Evolutionary conservation across 1,139 yeast genomes (phyloP).

Genomic region (Zygotorulaspora mrakii): DNA sequence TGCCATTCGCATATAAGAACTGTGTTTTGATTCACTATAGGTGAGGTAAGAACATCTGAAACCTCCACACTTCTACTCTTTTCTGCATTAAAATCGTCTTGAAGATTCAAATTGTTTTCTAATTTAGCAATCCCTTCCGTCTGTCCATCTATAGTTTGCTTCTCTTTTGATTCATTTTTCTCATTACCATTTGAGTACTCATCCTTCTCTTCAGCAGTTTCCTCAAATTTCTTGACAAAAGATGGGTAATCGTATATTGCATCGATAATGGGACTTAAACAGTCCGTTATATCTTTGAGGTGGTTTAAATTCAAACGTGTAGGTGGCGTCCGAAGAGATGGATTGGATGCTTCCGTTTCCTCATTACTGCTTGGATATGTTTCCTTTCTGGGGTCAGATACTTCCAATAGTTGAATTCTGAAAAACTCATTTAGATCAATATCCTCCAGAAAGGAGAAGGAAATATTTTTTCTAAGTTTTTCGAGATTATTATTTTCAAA

Average conservation of each 20-base stretch:
- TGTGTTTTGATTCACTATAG: slow-evolving; percentile 38
- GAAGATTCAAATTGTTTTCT: too few relatives aligned
- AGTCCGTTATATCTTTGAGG: slow-evolving; percentile 20
- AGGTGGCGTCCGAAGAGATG: slow-evolving; percentile 42
- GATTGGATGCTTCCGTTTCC: slow-evolving; percentile 20
- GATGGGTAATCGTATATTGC: slow-evolving; percentile 27
- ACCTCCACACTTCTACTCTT: too few relatives aligned
- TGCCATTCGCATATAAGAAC: slow-evolving; percentile 76
- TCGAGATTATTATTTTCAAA: slow-evolving; percentile 19
- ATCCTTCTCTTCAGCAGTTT: slow-evolving; percentile 1
- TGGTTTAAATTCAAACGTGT: slow-evolving; percentile 19
- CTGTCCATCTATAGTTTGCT: too few relatives aligned
- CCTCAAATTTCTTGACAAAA: neutral
- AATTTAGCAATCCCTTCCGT: too few relatives aligned
- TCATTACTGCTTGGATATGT: slow-evolving; percentile 8
- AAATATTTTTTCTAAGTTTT: slow-evolving; percentile 14
- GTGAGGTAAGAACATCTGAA: neutral
- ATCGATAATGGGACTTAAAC: slow-evolving; percentile 23
- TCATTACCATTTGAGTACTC: neutral
- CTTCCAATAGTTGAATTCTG: slow-evolving; percentile 41
- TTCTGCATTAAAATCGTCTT: too few relatives aligned
- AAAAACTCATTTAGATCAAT: slow-evolving; percentile 35
- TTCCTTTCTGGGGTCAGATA: neutral
- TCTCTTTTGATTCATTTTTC: neutral
- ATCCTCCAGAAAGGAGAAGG: slow-evolving; percentile 21